These are phyloP conservation scores for Nicotiana obtusifolia DNA, from an alignment of 257 asterid species.

Conservation along the genomic window DNA sequence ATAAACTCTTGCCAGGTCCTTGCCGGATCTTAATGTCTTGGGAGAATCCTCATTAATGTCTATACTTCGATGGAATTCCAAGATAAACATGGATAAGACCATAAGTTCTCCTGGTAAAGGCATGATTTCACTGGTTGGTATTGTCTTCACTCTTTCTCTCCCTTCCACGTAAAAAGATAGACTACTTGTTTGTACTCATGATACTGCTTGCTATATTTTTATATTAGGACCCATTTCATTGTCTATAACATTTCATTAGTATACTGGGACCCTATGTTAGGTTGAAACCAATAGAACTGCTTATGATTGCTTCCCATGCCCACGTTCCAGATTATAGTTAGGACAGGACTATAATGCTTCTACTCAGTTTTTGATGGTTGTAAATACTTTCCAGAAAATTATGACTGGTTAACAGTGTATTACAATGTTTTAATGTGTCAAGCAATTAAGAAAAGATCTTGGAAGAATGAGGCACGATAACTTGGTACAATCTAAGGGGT, in stretches of 20 bases:
- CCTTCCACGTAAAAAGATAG: not conserved
- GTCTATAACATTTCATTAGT: not conserved
- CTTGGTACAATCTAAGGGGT: not conserved
- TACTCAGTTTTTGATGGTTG: not conserved
- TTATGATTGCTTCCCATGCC: not conserved
- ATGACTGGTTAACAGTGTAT: not conserved
- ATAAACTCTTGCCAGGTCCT: slow-evolving; percentile 48
- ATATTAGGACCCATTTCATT: not conserved
- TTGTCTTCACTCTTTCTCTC: slow-evolving; percentile 6
- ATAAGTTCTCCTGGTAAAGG: slow-evolving; percentile 75
- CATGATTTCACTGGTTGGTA: slow-evolving; percentile 70
- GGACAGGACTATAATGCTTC: not conserved
- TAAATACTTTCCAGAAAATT: not conserved
- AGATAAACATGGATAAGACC: slow-evolving; percentile 68
- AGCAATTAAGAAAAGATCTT: not conserved
- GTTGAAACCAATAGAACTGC: slow-evolving; percentile 3
- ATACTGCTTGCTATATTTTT: not conserved
- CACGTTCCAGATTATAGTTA: not conserved
- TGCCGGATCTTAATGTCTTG: slow-evolving; percentile 57
- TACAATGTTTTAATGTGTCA: not conserved
- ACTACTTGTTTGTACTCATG: not conserved
- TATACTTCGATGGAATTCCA: slow-evolving; percentile 76
- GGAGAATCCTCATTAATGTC: slow-evolving; percentile 65
- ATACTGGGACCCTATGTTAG: not conserved
- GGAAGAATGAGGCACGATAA: not conserved